Base-by-base conservation (phyloP, 2,329 filamentous ascomycete genomes). In the Didymella arachidicola region DNA sequence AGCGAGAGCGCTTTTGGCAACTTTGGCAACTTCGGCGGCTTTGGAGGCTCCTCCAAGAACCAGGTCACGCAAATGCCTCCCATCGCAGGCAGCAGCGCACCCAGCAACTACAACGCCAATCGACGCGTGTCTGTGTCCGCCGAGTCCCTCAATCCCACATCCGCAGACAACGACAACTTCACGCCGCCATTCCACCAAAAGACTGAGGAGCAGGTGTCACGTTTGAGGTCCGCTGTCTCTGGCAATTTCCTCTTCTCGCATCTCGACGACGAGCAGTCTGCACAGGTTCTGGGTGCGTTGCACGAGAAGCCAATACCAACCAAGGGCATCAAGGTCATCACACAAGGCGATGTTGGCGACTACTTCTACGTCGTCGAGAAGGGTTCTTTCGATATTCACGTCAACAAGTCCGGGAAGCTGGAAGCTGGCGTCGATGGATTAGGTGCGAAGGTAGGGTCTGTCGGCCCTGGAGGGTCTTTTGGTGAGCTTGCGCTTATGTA, bases 401-500 rank as follows among this genome's bases (percentile, higher is more conserved):
- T 98, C 78, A 93, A 97, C 76, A 77, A 84, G 12, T 84, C 84
- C 10, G 94, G 95, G 60, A 82, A 87, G 39, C 83, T 96, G 53
- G 91, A 96, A 73, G 83, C 92, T 7, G 94, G 94, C 0, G 82
- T 86, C 0, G 88, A 93, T 45, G 95, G 94, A 11, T 84, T 97
- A 79, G 95, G 95, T 48, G 83, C 84, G 60, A 91, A 92, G 70
- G 94, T 98, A 27, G 88, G 87, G 68, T 88, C 84, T 36, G 96
- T 96, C 57, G 89, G 91, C 43, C 87, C 93, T 3, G 95, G 95
- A 48, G 93, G 93, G 61, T 97, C 93, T 4, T 99, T 99, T 78
- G 95, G 95, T 69, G 95, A 99, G 80, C 84, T 99, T 56, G 95
- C 95, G 12, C 84, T 99, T 71, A 98, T 99, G 95, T 98, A 99